Base-by-base conservation (phyloP, 1,284 basidiomycete genomes). In the Rugosomyces carneus region DNA sequence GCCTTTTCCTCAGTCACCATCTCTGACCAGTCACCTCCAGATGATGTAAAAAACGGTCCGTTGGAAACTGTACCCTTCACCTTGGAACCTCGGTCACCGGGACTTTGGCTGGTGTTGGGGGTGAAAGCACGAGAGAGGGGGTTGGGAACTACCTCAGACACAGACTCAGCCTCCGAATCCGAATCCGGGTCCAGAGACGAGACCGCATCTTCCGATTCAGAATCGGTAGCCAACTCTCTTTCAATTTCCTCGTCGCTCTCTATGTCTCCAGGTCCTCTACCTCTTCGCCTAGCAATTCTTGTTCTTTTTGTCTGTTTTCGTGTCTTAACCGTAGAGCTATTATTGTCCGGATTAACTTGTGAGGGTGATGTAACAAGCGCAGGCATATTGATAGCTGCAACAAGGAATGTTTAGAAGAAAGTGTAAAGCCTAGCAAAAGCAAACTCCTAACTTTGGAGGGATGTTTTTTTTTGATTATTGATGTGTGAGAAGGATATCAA, bases 211-310 rank as follows among this genome's bases (percentile, higher is more conserved):
- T 81, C 82, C n/a, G 69, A 69, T 42, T 77, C 78, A 9, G 83
- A 81, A 61, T 86, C 84, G 26, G 82, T 78, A 53, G 69, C 76
- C 8, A 68, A 71, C 63, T 82, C 83, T 49, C 85, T 72, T 65
- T 76, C 77, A 49, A 88, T 72, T 62, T 87, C 84, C 19, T 88
- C 84, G 54, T 87, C 84, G 53, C 83, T 87, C 45, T 77, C 79
- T 24, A 78, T 67, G 23, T 66, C 73, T 48, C 69, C 67, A 53
- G 69, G 72, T 5, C 68, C 80, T 55, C 80, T 73, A 37, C 81
- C 81, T 56, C 84, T 61, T 34, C 71, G 63, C 53, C 70, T 68
- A 24, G 64, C 58, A 44, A 68, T 56, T 52, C 69, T 66, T 47
- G 64, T 67, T 59, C 70, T 72, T 62, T 65, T 70, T 10, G 51